These are phyloP conservation scores for Diplodia sapinea DNA, from an alignment of 2,329 filamentous ascomycete species.

Conservation along the genomic window DNA sequence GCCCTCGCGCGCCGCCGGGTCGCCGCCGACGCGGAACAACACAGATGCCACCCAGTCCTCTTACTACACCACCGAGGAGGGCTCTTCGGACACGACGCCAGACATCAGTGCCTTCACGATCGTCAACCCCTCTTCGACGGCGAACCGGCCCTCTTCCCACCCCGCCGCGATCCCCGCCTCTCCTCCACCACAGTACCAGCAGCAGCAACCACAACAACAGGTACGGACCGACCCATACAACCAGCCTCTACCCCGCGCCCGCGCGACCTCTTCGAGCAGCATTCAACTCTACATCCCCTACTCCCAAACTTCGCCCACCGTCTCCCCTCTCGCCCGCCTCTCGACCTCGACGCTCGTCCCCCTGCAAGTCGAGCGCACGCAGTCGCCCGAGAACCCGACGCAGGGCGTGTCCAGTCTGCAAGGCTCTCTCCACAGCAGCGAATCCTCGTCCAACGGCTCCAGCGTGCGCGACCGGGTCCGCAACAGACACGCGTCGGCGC, in stretches of 20 bases:
- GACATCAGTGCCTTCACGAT: slow-evolving; percentile 23
- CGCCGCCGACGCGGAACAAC: slow-evolving; percentile 5
- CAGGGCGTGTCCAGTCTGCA: slow-evolving; percentile 19
- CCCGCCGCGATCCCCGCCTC: neutral
- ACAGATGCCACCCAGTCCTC: neutral
- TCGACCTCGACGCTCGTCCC: slow-evolving; percentile 26
- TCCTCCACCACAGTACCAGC: neutral
- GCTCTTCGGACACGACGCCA: slow-evolving; percentile 9
- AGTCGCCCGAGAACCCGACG: slow-evolving; percentile 15
- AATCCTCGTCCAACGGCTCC: slow-evolving; percentile 1
- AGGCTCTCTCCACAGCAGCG: slow-evolving; percentile 22
- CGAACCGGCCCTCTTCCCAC: neutral
- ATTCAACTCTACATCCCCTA: slow-evolving; percentile 20
- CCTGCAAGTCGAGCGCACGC: slow-evolving; percentile 25
- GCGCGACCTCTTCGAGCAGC: slow-evolving; percentile 3
- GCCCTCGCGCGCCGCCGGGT: neutral
- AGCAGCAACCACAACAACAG: neutral
- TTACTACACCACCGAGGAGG: slow-evolving; percentile 9
- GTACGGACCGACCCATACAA: neutral
- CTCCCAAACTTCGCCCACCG: neutral
- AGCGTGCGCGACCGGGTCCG: neutral
- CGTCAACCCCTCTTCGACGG: neutral
- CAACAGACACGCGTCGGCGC: neutral
- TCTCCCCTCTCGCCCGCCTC: slow-evolving; percentile 22
- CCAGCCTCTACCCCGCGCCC: slow-evolving; percentile 2